Evolutionary conservation across 2,329 filamentous ascomycete genomes (phyloP).

Genomic region (Aspergillus eucalypticola): DNA sequence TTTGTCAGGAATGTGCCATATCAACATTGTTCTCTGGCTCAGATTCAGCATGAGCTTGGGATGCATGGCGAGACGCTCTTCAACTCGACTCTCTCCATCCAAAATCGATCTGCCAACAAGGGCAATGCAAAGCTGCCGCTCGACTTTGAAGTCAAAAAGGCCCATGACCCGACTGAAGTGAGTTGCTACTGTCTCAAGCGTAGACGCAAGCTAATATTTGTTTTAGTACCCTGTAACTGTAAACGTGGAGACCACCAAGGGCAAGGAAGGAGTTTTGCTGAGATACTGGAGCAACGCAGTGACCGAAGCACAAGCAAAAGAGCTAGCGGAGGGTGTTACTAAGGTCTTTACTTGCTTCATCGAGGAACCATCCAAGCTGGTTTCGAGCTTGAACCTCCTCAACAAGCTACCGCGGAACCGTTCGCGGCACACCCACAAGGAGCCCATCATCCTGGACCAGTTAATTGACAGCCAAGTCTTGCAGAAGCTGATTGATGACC

Average conservation of each 20-base stretch:
- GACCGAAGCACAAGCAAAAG: constrained; percentile 36
- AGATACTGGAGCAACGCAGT: constrained; percentile 44
- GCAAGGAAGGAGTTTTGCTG: constrained; percentile 38
- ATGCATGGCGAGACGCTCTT: constrained; percentile 40
- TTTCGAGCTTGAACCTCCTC: constrained; percentile 26
- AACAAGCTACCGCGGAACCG: constrained; percentile 1
- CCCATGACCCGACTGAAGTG: constrained; percentile 43
- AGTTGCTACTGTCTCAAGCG: constrained; percentile 1
- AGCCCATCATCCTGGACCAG: background rate
- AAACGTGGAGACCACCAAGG: constrained; percentile 41
- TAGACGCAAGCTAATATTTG: constrained; percentile 9
- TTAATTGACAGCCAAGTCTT: constrained; percentile 28
- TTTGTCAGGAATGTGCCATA: constrained; percentile 50
- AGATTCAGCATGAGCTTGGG: constrained; percentile 47
- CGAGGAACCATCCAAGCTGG: constrained; percentile 25
- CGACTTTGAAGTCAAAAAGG: constrained; percentile 33
- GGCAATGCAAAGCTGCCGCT: constrained; percentile 28
- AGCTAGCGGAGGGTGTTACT: constrained; percentile 33
- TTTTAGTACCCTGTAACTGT: constrained; percentile 42
- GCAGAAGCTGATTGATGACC: constrained; percentile 36
- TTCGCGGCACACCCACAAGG: background rate
- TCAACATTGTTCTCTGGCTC: constrained; percentile 53
- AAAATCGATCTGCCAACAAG: constrained; percentile 34
- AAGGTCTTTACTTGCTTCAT: constrained; percentile 36
- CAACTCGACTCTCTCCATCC: constrained; percentile 46